A percentile compares a stretch with the other conserved stretches of the same genome.
These are phyloP conservation scores for Monosporozyma solicola DNA, from an alignment of 805 yeast genomes.

Conservation along the genomic window DNA sequence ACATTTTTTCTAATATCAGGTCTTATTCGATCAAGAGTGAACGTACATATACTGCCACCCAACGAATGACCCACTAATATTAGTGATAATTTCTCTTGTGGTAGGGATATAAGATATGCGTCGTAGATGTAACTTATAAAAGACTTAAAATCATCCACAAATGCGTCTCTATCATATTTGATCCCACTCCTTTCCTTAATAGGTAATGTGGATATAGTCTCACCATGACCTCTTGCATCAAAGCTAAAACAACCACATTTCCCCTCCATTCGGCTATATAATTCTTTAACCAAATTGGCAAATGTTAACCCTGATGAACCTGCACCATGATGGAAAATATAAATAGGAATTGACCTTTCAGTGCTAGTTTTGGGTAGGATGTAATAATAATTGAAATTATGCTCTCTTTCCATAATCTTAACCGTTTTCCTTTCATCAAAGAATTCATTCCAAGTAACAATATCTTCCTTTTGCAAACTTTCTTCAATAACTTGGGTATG, in stretches of 20 bases:
- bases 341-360: constrained; percentile 38
- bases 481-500: not conserved
- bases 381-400: constrained; percentile 47
- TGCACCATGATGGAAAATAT: constrained; percentile 88
- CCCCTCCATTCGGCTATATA: constrained; percentile 27
- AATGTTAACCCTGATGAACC: constrained; percentile 83
- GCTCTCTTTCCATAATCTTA: constrained; percentile 10
- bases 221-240: constrained; percentile 86
- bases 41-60: constrained; percentile 80
- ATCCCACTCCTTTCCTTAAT: not conserved
- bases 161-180: constrained; percentile 39
- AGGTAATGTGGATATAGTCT: constrained; percentile 23
- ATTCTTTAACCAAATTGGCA: constrained; percentile 39
- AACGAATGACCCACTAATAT: constrained; percentile 81
- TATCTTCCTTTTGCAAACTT: not conserved
- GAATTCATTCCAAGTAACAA: constrained; percentile 17
- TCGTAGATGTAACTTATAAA: not conserved
- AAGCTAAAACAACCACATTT: constrained; percentile 58
- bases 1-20: constrained; percentile 25
- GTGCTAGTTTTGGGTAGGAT: constrained; percentile 37
- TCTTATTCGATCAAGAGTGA: constrained; percentile 31
- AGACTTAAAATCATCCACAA: constrained; percentile 50
- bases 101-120: not conserved
- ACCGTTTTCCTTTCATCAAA: constrained; percentile 15
- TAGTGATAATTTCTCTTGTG: constrained; percentile 25